Conservation (phyloP, 768 basidiomycete genomes). For the Gloeopeniophorella convolvens region DNA sequence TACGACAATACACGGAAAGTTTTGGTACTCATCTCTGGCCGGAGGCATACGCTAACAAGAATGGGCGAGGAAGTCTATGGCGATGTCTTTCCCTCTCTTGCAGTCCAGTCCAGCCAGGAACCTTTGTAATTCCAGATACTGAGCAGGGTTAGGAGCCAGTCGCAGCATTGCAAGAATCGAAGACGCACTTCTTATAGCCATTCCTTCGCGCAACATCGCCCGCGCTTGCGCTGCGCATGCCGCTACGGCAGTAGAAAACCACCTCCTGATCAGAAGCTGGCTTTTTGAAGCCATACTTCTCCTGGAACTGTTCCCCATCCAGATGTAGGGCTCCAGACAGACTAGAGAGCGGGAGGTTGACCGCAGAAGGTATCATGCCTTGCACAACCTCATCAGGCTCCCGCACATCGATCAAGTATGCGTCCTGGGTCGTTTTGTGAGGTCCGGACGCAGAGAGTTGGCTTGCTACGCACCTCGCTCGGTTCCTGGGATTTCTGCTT, state of each 20-base stretch:
- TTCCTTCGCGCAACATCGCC: slow-evolving; percentile 34
- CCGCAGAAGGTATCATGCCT: slow-evolving; percentile 44
- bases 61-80: slow-evolving; percentile 2
- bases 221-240: slow-evolving; percentile 41
- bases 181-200: slow-evolving; percentile 36
- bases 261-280: slow-evolving; percentile 37
- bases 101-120: slow-evolving; percentile 84
- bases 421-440: slow-evolving; percentile 38
- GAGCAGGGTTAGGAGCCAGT: neutral
- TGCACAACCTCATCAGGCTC: slow-evolving; percentile 45
- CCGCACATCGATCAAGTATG: slow-evolving; percentile 83
- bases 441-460: slow-evolving; percentile 16
- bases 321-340: slow-evolving; percentile 34
- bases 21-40: no score
- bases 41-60: no score
- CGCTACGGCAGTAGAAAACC: slow-evolving; percentile 46
- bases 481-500: slow-evolving; percentile 77
- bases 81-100: slow-evolving; percentile 40
- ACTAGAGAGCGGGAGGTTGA: slow-evolving; percentile 42
- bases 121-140: slow-evolving; percentile 66
- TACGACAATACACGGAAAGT: no score
- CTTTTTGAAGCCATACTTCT: slow-evolving; percentile 31
- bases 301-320: slow-evolving; percentile 28
- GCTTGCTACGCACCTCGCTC: slow-evolving; percentile 39
- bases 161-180: no score